These are phyloP conservation scores for Pelargonium australe DNA, from an alignment of 441 rosid genomes.

Conservation along the genomic window DNA sequence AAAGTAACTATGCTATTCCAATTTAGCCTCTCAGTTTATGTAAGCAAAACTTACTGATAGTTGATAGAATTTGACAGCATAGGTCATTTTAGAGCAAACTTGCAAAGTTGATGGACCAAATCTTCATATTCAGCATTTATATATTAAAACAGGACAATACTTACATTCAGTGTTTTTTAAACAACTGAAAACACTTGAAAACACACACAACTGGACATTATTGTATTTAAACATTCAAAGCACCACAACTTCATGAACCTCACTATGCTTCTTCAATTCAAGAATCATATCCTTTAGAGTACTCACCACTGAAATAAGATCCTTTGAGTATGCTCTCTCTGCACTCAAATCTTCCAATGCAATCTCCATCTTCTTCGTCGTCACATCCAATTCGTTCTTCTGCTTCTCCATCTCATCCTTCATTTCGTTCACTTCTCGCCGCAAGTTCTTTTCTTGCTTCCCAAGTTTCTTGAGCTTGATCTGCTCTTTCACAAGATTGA, in stretches of 20 bases:
- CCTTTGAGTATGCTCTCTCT: constrained; percentile 1
- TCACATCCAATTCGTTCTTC: background rate
- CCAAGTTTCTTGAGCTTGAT: background rate
- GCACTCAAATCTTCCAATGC: background rate
- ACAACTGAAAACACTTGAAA: no score
- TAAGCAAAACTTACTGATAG: no score
- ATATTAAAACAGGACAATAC: no score
- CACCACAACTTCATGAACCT: constrained; percentile 2
- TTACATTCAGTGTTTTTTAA: no score
- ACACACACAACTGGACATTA: no score
- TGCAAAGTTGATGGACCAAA: no score
- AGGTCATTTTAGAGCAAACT: no score
- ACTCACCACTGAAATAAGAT: background rate
- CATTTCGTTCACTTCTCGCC: background rate
- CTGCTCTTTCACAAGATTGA: background rate
- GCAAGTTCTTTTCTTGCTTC: background rate
- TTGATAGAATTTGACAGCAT: no score
- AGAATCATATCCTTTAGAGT: background rate
- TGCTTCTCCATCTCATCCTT: background rate
- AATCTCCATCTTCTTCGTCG: background rate
- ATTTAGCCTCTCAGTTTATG: no score
- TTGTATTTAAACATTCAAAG: no score
- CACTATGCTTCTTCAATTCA: background rate
- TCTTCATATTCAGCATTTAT: no score
- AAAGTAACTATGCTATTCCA: no score